phyloP scores from a whole-genome alignment of 768 basidiomycete genomes.

The Xerocomus spinulosus region DNA sequence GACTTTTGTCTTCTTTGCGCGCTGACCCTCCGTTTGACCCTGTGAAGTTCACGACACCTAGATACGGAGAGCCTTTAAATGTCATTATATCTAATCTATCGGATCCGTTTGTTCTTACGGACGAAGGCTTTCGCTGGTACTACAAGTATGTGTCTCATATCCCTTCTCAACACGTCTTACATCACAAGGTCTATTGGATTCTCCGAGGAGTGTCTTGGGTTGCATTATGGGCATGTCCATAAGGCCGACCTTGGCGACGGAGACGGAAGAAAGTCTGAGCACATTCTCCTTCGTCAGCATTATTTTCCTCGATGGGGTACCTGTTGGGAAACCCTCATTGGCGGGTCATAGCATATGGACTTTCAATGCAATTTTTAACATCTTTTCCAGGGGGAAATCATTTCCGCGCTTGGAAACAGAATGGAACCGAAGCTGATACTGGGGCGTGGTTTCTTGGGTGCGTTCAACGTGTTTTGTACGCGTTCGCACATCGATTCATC shows the following conservation, averaged over 20 bases:
- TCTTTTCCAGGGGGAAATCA: conserved; percentile 82
- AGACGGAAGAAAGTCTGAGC: conserved; percentile 61
- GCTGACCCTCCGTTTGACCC: background rate
- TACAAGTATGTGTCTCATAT: conserved; percentile 45
- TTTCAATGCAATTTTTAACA: conserved; percentile 4
- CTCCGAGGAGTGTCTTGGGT: conserved; percentile 75
- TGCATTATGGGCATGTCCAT: conserved; percentile 73
- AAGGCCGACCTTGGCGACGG: conserved; percentile 83
- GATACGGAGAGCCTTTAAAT: conserved; percentile 78
- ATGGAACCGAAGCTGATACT: conserved; percentile 64
- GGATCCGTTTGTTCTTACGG: conserved; percentile 76
- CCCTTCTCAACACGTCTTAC: background rate
- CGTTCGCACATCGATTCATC: background rate
- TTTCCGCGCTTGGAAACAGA: conserved; percentile 87
- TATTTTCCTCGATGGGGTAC: conserved; percentile 79
- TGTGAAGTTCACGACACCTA: conserved; percentile 56
- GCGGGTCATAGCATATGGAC: conserved; percentile 27
- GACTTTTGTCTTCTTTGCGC: conserved; percentile 21
- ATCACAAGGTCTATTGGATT: conserved; percentile 67
- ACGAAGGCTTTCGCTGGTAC: conserved; percentile 63
- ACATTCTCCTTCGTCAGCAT: conserved; percentile 70
- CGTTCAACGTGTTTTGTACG: conserved; percentile 19
- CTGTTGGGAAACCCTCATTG: conserved; percentile 82
- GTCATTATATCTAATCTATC: conserved; percentile 75
- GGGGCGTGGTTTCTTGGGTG: conserved; percentile 86